Evolutionary conservation across 2,329 filamentous ascomycete species (phyloP).

Genomic region (Neonectria hederae): DNA sequence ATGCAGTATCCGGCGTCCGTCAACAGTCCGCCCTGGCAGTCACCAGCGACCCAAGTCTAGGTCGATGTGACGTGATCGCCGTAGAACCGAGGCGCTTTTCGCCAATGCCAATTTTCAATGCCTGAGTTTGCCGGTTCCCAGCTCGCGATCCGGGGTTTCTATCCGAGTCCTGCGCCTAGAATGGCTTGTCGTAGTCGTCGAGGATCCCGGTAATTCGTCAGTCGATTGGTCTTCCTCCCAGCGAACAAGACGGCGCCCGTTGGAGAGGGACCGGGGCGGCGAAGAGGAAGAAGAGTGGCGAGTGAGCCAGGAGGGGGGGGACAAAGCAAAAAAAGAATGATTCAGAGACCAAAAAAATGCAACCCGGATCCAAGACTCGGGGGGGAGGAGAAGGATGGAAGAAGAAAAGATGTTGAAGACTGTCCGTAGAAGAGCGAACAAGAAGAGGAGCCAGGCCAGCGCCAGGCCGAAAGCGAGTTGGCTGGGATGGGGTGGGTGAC

Average conservation of each 20-base stretch:
- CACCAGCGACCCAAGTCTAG: background rate
- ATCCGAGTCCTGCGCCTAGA: background rate
- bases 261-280: background rate
- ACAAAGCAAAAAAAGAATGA: constrained; percentile 33
- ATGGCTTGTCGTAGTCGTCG: background rate
- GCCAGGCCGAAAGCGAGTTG: constrained; percentile 13
- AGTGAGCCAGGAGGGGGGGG: constrained; percentile 12
- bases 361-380: background rate
- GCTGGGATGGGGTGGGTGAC: background rate
- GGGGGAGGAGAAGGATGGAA: constrained; percentile 14
- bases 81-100: constrained; percentile 10
- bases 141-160: background rate
- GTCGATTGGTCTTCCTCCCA: background rate
- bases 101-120: constrained; percentile 10
- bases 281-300: constrained; percentile 7
- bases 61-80: constrained; percentile 2
- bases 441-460: constrained; percentile 17
- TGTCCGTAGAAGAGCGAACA: constrained; percentile 7
- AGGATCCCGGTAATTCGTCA: background rate
- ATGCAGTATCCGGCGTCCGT: constrained; percentile 2
- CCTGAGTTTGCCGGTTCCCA: background rate
- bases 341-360: constrained; percentile 18
- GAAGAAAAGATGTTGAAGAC: constrained; percentile 12
- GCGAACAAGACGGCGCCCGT: constrained; percentile 1
- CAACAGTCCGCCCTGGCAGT: background rate